These are phyloP conservation scores for Ailanthus altissimus DNA, from an alignment of 345 rosid species.

Conservation along the genomic window DNA sequence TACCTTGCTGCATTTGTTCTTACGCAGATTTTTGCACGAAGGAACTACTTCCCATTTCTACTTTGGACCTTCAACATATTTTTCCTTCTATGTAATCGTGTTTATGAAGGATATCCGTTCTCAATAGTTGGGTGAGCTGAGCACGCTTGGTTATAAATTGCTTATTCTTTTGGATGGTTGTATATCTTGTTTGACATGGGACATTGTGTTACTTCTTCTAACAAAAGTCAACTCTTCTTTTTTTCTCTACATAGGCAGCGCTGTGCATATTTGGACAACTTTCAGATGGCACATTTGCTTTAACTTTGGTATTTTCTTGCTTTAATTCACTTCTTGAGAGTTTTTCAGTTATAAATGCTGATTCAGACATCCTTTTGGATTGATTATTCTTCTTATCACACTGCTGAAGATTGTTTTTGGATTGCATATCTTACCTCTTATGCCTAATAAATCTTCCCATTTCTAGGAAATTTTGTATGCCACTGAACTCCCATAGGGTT, in stretches of 20 bases:
- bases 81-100: slow-evolving; percentile 78
- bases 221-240: slow-evolving; percentile 7
- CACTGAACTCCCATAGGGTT: background rate
- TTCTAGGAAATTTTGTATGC: background rate
- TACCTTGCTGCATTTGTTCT: slow-evolving; percentile 38
- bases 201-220: slow-evolving; percentile 11
- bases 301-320: slow-evolving; percentile 68
- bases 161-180: background rate
- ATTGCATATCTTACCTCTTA: background rate
- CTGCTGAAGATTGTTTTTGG: background rate
- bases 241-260: slow-evolving; percentile 43
- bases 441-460: background rate
- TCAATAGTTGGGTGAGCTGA: slow-evolving; percentile 78
- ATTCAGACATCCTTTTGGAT: background rate
- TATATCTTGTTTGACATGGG: slow-evolving; percentile 11
- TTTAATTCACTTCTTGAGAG: background rate
- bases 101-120: slow-evolving; percentile 87
- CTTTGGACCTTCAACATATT: slow-evolving; percentile 77
- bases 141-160: background rate
- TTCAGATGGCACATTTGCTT: slow-evolving; percentile 98
- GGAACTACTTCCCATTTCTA: slow-evolving; percentile 50
- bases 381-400: slow-evolving; percentile 2
- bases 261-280: slow-evolving; percentile 76
- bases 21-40: slow-evolving; percentile 62
- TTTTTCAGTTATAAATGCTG: background rate